phyloP scores from a whole-genome alignment of 2,329 filamentous ascomycete genomes.

The Emergomyces pasteurianus region DNA sequence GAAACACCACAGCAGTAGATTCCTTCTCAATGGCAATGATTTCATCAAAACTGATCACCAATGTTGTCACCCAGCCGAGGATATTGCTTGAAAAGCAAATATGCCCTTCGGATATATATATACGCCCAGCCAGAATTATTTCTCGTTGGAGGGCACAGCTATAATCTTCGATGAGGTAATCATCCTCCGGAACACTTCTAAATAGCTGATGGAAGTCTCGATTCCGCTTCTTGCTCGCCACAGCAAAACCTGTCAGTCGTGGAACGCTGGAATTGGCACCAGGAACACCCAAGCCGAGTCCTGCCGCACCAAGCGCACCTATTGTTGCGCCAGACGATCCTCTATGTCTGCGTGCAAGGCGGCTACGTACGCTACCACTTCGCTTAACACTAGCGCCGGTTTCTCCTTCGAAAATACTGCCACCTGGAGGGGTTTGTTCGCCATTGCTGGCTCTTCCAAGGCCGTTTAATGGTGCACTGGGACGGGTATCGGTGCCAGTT shows the following conservation, averaged over 20 bases:
- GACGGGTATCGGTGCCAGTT: slow-evolving; percentile 19
- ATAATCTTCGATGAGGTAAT: slow-evolving; percentile 97
- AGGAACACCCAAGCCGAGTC: slow-evolving; percentile 56
- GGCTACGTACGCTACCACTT: slow-evolving; percentile 56
- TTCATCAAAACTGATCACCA: slow-evolving; percentile 97
- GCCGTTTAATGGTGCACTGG: slow-evolving; percentile 11
- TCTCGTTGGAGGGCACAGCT: slow-evolving; percentile 93
- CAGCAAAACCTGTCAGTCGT: slow-evolving; percentile 85
- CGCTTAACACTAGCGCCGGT: slow-evolving; percentile 43
- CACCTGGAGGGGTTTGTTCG: slow-evolving; percentile 54
- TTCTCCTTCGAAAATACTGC: slow-evolving; percentile 55
- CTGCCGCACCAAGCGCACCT: slow-evolving; percentile 60
- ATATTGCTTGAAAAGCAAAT: slow-evolving; percentile 99
- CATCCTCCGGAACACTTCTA: slow-evolving; percentile 93
- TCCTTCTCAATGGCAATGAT: slow-evolving; percentile 95
- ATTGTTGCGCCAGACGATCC: slow-evolving; percentile 69
- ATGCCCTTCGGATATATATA: slow-evolving; percentile 95
- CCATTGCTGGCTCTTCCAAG: slow-evolving; percentile 29
- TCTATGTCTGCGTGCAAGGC: slow-evolving; percentile 58
- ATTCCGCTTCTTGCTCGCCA: slow-evolving; percentile 92
- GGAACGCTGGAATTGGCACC: slow-evolving; percentile 47
- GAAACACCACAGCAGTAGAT: slow-evolving; percentile 88
- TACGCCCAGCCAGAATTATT: slow-evolving; percentile 81
- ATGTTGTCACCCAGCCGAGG: slow-evolving; percentile 90
- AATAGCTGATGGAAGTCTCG: slow-evolving; percentile 89